Evolutionary conservation across 495 filamentous ascomycete genomes (phyloP).

Genomic region (Diplogelasinospora grovesii): DNA sequence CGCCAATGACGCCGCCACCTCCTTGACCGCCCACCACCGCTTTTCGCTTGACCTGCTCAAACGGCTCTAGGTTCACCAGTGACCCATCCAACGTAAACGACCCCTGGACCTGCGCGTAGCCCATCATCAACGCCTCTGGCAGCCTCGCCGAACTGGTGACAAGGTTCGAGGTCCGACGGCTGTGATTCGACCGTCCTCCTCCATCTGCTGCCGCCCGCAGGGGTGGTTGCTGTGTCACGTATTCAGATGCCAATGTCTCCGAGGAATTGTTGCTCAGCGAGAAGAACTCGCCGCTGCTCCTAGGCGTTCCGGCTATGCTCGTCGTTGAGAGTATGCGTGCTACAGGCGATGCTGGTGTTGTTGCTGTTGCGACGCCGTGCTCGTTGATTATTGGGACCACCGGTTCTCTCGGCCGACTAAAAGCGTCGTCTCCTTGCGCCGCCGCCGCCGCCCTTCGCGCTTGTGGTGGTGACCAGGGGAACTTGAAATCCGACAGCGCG

Average conservation of each 20-base stretch:
- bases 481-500: constrained; percentile 59
- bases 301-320: constrained; percentile 60
- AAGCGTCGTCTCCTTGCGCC: constrained; percentile 26
- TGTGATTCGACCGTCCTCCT: constrained; percentile 49
- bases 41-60: constrained; percentile 93
- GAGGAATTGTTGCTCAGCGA: constrained; percentile 88
- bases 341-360: too few species aligned
- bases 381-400: constrained; percentile 41
- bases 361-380: constrained; percentile 50
- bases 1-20: constrained; percentile 71
- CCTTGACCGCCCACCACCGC: constrained; percentile 84
- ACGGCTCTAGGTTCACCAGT: constrained; percentile 77
- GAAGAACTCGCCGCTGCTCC: constrained; percentile 93
- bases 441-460: constrained; percentile 22
- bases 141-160: constrained; percentile 37
- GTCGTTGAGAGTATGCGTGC: constrained; percentile 67
- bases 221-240: constrained; percentile 61
- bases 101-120: constrained; percentile 90
- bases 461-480: constrained; percentile 46
- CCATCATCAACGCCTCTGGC: constrained; percentile 89
- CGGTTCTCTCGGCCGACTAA: constrained; percentile 29
- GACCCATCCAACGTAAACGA: constrained; percentile 90
- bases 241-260: constrained; percentile 90
- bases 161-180: constrained; percentile 56
- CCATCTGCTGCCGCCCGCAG: constrained; percentile 18